A percentile compares a stretch with the other conserved stretches of the same genome.
Conservation (phyloP, 495 filamentous ascomycete genomes). For the Daldinia decipiens region DNA sequence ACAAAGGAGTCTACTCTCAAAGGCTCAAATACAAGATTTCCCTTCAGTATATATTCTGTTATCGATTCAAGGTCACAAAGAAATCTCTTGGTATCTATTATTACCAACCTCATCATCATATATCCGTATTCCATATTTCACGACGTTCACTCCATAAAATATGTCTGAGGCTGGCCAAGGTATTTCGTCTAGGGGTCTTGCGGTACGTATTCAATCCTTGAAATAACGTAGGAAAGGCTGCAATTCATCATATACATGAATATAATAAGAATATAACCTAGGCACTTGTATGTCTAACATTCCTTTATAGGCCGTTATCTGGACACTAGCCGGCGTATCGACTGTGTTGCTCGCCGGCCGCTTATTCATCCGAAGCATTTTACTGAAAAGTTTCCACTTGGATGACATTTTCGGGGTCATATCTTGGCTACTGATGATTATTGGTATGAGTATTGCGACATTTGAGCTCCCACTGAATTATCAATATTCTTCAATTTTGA, state of each 20-base stretch:
- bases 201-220: conserved; percentile 14
- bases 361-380: conserved; percentile 16
- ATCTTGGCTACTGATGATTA: conserved; percentile 19
- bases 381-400: conserved; percentile 26
- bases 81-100: too few relatives aligned
- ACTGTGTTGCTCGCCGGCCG: conserved; percentile 17
- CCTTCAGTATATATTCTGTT: neutral
- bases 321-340: conserved; percentile 5
- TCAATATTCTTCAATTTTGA: conserved; percentile 20
- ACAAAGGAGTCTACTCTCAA: neutral
- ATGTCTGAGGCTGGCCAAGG: conserved; percentile 34
- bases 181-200: conserved; percentile 4
- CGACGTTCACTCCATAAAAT: neutral
- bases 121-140: too few relatives aligned
- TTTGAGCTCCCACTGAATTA: conserved; percentile 21
- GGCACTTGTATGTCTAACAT: neutral
- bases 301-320: conserved; percentile 17
- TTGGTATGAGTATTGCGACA: conserved; percentile 16
- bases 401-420: conserved; percentile 23
- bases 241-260: too few relatives aligned
- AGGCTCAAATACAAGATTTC: neutral
- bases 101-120: too few relatives aligned
- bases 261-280: too few relatives aligned
- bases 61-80: too few relatives aligned
- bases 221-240: neutral